These are phyloP conservation scores for Oryza meridionalis DNA, from an alignment of 176 grass and related monocot species.

Conservation along the genomic window DNA sequence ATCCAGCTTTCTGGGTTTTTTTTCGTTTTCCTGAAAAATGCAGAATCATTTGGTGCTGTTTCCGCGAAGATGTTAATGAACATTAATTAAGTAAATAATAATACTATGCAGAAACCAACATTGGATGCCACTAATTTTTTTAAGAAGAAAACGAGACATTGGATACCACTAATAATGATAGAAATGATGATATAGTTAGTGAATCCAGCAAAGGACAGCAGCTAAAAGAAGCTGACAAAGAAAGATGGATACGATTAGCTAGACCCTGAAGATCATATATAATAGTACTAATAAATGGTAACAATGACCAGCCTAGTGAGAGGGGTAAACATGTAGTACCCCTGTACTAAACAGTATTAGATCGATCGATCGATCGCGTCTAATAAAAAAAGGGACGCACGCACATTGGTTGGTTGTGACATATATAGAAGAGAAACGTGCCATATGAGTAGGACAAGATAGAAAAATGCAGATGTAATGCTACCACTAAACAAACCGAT, in stretches of 20 bases:
- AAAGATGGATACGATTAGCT: slow-evolving; percentile 3
- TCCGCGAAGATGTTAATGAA: too few species aligned
- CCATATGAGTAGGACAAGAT: background rate
- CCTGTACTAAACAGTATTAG: background rate
- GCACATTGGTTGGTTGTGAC: slow-evolving; percentile 15
- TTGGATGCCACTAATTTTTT: slow-evolving; percentile 35
- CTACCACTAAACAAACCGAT: background rate
- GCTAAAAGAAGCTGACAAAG: slow-evolving; percentile 21
- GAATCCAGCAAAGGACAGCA: slow-evolving; percentile 13
- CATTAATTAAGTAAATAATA: background rate
- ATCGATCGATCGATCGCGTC: background rate
- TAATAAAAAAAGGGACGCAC: background rate
- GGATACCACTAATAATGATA: slow-evolving; percentile 32
- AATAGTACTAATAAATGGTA: background rate
- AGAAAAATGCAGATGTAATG: background rate
- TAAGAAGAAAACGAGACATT: background rate
- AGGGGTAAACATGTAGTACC: background rate
- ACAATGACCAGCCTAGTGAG: background rate
- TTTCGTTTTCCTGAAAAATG: background rate
- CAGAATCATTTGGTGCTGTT: background rate
- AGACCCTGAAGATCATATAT: background rate
- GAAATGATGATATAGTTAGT: background rate
- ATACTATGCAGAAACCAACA: background rate
- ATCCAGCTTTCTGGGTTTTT: too few species aligned
- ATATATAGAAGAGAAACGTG: background rate